A percentile compares a stretch with the other conserved stretches of the same genome.
These are phyloP conservation scores for Pythium oligandrum DNA, from an alignment of 352 stramenopile species.

Conservation along the genomic window DNA sequence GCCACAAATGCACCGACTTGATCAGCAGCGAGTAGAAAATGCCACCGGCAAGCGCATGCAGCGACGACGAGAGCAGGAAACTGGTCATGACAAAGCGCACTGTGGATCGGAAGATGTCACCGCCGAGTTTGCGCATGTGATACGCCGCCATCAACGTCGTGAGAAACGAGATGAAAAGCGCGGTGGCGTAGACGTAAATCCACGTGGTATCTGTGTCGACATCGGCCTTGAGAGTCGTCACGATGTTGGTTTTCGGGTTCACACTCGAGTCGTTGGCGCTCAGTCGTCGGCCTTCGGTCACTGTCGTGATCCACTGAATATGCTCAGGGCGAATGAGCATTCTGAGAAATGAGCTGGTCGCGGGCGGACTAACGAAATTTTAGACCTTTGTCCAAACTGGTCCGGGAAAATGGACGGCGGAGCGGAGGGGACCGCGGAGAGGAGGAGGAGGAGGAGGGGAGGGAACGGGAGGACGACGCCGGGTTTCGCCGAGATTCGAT, in stretches of 20 bases:
- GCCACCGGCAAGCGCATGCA: conserved; percentile 43
- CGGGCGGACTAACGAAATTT: too few species aligned
- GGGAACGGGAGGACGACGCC: too few species aligned
- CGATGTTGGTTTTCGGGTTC: neutral
- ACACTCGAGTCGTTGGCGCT: too few species aligned
- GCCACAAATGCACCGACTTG: conserved; percentile 21
- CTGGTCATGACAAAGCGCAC: conserved; percentile 65
- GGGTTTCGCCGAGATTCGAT: too few species aligned
- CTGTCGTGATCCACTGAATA: too few species aligned
- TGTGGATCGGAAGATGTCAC: conserved; percentile 62
- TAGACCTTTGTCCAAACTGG: too few species aligned
- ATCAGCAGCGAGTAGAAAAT: conserved; percentile 62
- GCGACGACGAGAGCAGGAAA: conserved; percentile 48
- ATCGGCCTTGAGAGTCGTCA: neutral
- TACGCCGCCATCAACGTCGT: conserved; percentile 49
- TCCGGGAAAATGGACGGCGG: too few species aligned
- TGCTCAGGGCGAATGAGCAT: too few species aligned
- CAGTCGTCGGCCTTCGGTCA: too few species aligned
- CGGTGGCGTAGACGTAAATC: conserved; percentile 58
- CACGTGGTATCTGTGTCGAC: conserved; percentile 31
- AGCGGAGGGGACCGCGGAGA: too few species aligned
- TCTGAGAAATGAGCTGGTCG: too few species aligned
- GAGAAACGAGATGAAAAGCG: conserved; percentile 50
- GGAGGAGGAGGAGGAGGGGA: too few species aligned
- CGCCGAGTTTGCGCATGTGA: conserved; percentile 58